Base-by-base conservation (phyloP, 345 rosid species). In the Salix exigua region DNA sequence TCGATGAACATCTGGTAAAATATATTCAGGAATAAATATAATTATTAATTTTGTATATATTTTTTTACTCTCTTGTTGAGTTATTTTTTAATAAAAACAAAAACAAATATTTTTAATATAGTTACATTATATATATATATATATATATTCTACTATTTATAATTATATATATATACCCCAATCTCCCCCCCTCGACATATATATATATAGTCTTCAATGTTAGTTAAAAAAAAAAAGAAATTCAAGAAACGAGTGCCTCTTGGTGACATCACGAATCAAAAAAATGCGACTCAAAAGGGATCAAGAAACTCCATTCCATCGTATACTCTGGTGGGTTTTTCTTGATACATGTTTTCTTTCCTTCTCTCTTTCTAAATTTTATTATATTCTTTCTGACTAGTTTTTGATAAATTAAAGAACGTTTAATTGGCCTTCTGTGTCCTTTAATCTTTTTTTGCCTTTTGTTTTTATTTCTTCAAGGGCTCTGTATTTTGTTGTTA, bases 191-290 rank as follows among this genome's bases (percentile, higher is more conserved):
- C n/a, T n/a, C n/a, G n/a, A n/a, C n/a, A n/a, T n/a, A n/a, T n/a
- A n/a, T n/a, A n/a, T n/a, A n/a, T n/a, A n/a, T n/a, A n/a, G n/a
- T n/a, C n/a, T n/a, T n/a, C n/a, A n/a, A n/a, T n/a, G n/a, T n/a
- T n/a, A n/a, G n/a, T n/a, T n/a, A n/a, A n/a, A n/a, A n/a, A n/a
- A n/a, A n/a, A n/a, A n/a, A n/a, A n/a, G n/a, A n/a, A n/a, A n/a
- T n/a, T n/a, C 60, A 91, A 89, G 89, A 89, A 88, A 85, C 86
- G 97, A 80, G 90, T 90, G 21, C 97, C 97, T 18, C 93, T 94
- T 31, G 77, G 86, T 68, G 91, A 94, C 74, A 82, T 94, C 74
- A 87, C 94, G 2, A 94, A 92, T 80, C 89, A 84, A 17, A 92
- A 82, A 79, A 90, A 77, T 23, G 76, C 55, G 44, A 21, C 79